These are phyloP conservation scores for Macrocybe gigantea DNA, from an alignment of 768 basidiomycete species.

Conservation along the genomic window DNA sequence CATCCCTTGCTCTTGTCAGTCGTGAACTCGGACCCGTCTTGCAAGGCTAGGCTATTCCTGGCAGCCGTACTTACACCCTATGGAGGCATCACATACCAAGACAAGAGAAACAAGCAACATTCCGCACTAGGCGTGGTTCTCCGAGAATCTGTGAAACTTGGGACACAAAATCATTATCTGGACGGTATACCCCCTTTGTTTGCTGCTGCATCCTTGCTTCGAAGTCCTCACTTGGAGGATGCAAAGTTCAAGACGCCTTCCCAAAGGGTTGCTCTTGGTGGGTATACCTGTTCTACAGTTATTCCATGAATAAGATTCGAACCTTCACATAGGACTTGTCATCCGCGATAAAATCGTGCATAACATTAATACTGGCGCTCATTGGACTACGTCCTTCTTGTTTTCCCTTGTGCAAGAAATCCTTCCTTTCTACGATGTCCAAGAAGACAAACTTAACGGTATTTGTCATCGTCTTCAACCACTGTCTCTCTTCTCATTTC, in stretches of 20 bases:
- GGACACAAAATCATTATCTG: slow-evolving; percentile 68
- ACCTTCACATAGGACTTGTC: slow-evolving; percentile 43
- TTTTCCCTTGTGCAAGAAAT: slow-evolving; percentile 77
- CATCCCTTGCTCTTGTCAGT: slow-evolving; percentile 43
- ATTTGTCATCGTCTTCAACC: slow-evolving; percentile 11
- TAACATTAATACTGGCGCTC: slow-evolving; percentile 50
- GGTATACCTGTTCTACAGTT: slow-evolving; percentile 12
- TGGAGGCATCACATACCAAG: slow-evolving; percentile 46
- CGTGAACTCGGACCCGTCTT: slow-evolving; percentile 29
- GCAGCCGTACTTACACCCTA: slow-evolving; percentile 76
- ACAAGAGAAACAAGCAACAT: slow-evolving; percentile 58
- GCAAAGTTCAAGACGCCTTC: slow-evolving; percentile 31
- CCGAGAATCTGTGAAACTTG: slow-evolving; percentile 81
- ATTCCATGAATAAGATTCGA: neutral
- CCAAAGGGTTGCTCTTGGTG: slow-evolving; percentile 58
- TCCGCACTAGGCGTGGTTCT: slow-evolving; percentile 65
- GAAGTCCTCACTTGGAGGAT: slow-evolving; percentile 25
- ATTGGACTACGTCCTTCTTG: slow-evolving; percentile 68
- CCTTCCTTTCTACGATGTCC: slow-evolving; percentile 41
- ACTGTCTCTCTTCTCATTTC: neutral
- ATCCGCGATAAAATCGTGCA: slow-evolving; percentile 66
- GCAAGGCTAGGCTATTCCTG: slow-evolving; percentile 66
- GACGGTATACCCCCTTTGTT: slow-evolving; percentile 72
- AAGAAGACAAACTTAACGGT: slow-evolving; percentile 39
- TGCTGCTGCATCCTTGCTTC: slow-evolving; percentile 41